Evolutionary conservation across 2,329 filamentous ascomycete genomes (phyloP).

Genomic region (Diplodia mutila): DNA sequence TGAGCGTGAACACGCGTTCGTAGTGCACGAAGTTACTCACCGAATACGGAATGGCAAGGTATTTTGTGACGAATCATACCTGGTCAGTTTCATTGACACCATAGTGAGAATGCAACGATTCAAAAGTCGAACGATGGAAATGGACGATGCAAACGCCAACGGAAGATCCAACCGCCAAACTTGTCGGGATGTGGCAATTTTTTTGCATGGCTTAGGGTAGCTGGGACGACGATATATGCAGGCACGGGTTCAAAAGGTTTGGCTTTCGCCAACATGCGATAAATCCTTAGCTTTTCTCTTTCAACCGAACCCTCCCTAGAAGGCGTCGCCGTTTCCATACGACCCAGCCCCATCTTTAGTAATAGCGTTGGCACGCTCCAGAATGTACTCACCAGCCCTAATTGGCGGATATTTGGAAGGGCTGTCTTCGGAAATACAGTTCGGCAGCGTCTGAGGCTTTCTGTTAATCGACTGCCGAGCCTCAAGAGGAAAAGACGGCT

Average conservation of each 20-base stretch:
- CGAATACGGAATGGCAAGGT: no score
- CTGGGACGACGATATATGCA: not conserved
- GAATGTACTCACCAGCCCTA: constrained; percentile 45
- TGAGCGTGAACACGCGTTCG: no score
- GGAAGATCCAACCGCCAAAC: not conserved
- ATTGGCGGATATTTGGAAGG: constrained; percentile 42
- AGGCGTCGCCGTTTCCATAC: constrained; percentile 28
- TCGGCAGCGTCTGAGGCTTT: constrained; percentile 38
- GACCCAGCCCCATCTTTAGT: constrained; percentile 39
- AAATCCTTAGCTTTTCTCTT: not conserved
- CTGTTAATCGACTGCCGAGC: not conserved
- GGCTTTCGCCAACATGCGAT: not conserved
- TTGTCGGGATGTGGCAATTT: not conserved
- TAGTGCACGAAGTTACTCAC: no score
- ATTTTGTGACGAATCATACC: no score
- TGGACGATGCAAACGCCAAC: not conserved
- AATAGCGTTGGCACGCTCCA: constrained; percentile 41
- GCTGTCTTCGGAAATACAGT: constrained; percentile 41
- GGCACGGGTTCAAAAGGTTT: not conserved
- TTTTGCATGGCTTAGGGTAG: not conserved
- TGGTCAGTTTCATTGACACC: no score
- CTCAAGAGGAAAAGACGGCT: not conserved
- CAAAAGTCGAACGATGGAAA: not conserved
- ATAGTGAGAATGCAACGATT: no score
- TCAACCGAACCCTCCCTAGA: not conserved